Evolutionary conservation across 176 grass and related monocot species (phyloP), one percentile per base, ranked within the genome.

Genomic region (maize (Zea mays)): DNA sequence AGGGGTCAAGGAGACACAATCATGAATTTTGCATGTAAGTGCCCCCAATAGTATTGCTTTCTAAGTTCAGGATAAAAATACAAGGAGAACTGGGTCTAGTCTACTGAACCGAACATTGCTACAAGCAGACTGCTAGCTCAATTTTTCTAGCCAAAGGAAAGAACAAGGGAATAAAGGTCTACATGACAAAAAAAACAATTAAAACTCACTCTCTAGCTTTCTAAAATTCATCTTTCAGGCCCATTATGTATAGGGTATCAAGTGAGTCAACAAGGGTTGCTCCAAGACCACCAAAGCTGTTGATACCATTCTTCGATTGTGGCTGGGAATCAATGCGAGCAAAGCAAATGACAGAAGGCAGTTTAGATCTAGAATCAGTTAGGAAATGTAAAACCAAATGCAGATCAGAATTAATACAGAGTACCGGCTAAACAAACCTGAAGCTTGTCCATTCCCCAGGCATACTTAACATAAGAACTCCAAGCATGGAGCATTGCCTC

Each of bases 231-330:
- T 94, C 95, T 85, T 88, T 82, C 33, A 97, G 83, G 72, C 87
- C 95, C 95, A 94, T 97, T 86, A 97, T 97, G n/a, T n/a, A 74
- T 97, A 90, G 74, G 72, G 95, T 97, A 85, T 94, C 95, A 34
- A 97, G 86, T 4, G 95, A 92, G 66, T 97, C 95, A 5, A 97
- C 82, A 82, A 97, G 86, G 19, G 91, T 97, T 65, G 95, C 95
- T 50, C 95, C 95, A 4, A 97, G 91, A 73, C 91, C 91, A 82
- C 95, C 95, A 85, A 92, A 97, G 83, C 91, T 97, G 86, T 97
- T 83, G 65, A 90, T 33, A 74, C 95, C 95, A 86, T 84, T 86
- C 82, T 77, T 97, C 13, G 95, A 82, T 85, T 94, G 95, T 44
- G 95, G 91, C 95, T 97, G 84, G 50, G 70, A 80, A 83, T 67